These are phyloP conservation scores for Teunomyces stri DNA, from an alignment of 805 yeast genomes.

Conservation along the genomic window DNA sequence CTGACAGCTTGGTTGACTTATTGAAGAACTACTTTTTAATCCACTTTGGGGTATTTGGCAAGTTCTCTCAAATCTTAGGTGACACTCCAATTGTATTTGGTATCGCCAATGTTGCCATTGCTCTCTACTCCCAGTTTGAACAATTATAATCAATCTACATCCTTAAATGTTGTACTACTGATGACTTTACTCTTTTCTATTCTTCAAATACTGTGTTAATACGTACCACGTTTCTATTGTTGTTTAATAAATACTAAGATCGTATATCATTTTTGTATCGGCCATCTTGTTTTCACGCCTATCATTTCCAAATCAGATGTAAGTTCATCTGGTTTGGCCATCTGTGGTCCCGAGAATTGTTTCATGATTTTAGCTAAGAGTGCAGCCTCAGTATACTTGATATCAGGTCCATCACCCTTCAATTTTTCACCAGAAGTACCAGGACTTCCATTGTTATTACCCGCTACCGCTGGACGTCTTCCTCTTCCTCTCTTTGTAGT, in stretches of 20 bases:
- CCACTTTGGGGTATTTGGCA: constrained; percentile 38
- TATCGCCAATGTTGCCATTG: constrained; percentile 44
- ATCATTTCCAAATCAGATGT: constrained; percentile 33
- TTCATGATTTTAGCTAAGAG: constrained; percentile 43
- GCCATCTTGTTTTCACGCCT: constrained; percentile 39
- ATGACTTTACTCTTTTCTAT: constrained; percentile 8
- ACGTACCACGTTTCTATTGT: constrained; percentile 2
- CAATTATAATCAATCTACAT: constrained; percentile 25
- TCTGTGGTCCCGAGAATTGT: constrained; percentile 40
- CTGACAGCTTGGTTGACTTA: constrained; percentile 24
- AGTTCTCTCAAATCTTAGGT: constrained; percentile 41
- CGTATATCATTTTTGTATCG: constrained; percentile 12
- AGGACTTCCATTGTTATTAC: not conserved
- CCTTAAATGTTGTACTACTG: constrained; percentile 1
- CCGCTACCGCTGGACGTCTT: constrained; percentile 27
- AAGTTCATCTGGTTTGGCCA: constrained; percentile 33
- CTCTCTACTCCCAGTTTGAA: constrained; percentile 52
- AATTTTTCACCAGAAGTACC: constrained; percentile 4
- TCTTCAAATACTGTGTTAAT: constrained; percentile 2
- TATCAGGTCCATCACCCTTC: constrained; percentile 12
- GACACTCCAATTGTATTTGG: constrained; percentile 47
- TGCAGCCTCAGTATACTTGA: constrained; percentile 32
- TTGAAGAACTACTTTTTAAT: constrained; percentile 29
- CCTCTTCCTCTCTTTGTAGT: constrained; percentile 36
- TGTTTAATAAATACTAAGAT: constrained; percentile 7